phyloP scores from a whole-genome alignment of 768 basidiomycete genomes.

The Leccinum broughii region DNA sequence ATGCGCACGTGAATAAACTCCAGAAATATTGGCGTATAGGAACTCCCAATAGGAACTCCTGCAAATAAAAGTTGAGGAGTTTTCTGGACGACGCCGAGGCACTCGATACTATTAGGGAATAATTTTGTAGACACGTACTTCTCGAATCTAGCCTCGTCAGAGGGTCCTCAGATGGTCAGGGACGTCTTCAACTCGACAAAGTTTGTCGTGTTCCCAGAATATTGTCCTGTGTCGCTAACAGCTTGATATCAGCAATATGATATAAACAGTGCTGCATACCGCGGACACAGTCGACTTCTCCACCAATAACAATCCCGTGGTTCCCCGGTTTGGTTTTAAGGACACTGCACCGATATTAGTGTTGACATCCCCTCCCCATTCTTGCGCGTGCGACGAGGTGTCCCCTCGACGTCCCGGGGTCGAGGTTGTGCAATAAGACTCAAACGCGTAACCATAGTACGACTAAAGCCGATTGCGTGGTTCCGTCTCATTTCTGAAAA shows the following conservation, averaged over 20 bases:
- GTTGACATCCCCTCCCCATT: slow-evolving; percentile 81
- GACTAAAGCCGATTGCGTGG: slow-evolving; percentile 61
- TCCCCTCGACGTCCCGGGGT: slow-evolving; percentile 23
- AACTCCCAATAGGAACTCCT: slow-evolving; percentile 90
- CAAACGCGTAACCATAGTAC: slow-evolving; percentile 89
- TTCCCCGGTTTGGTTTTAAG: slow-evolving; percentile 82
- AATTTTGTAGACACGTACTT: slow-evolving; percentile 49
- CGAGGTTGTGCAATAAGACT: slow-evolving; percentile 40
- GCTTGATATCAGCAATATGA: background rate
- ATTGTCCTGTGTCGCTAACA: slow-evolving; percentile 46
- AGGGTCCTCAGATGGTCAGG: slow-evolving; percentile 57
- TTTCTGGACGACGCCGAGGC: slow-evolving; percentile 52
- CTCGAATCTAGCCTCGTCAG: slow-evolving; percentile 77
- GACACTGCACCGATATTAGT: slow-evolving; percentile 87
- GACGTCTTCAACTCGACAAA: slow-evolving; percentile 92
- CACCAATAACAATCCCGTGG: slow-evolving; percentile 74
- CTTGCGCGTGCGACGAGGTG: slow-evolving; percentile 34
- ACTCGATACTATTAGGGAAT: background rate
- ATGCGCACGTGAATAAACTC: background rate
- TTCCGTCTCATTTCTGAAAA: slow-evolving; percentile 60
- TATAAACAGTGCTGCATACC: slow-evolving; percentile 42
- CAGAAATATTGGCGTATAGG: slow-evolving; percentile 50
- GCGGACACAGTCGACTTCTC: slow-evolving; percentile 88
- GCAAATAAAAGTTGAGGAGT: slow-evolving; percentile 89
- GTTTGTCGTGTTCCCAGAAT: slow-evolving; percentile 59